Percentiles rank a stretch among this genome's conserved stretches.
phyloP scores from a whole-genome alignment of 139 green algal species.

The Chlamydomonas eustigma region DNA sequence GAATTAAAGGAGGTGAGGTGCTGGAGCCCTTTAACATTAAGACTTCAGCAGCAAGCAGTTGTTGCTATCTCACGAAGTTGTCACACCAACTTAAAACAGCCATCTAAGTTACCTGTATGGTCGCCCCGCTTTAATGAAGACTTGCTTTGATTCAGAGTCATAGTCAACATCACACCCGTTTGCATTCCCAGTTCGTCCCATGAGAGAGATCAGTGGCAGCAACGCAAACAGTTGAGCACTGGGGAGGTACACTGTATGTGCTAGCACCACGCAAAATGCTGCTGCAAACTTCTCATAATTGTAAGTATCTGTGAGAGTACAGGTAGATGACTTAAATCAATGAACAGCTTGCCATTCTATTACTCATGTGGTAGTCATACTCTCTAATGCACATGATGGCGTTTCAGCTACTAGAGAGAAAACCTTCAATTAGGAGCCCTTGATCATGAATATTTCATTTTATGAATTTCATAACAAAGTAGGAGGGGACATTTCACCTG shows the following conservation, averaged over 20 bases:
- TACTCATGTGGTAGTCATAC: too few relatives aligned
- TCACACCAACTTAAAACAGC: background rate
- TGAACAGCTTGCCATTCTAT: too few relatives aligned
- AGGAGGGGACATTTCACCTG: too few relatives aligned
- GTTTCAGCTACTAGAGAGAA: background rate
- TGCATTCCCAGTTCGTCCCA: constrained; percentile 54
- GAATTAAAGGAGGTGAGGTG: too few relatives aligned
- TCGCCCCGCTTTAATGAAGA: constrained; percentile 52
- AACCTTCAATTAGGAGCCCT: background rate
- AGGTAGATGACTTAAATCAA: too few relatives aligned
- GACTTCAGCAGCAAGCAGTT: background rate
- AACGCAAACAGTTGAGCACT: constrained; percentile 86
- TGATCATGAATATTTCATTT: too few relatives aligned
- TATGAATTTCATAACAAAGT: too few relatives aligned
- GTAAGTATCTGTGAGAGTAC: constrained; percentile 34
- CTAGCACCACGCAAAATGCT: constrained; percentile 81
- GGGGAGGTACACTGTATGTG: constrained; percentile 73
- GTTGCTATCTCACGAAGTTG: background rate
- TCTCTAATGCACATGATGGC: too few relatives aligned
- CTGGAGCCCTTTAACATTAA: too few relatives aligned
- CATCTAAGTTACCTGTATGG: constrained; percentile 40
- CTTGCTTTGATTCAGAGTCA: constrained; percentile 44
- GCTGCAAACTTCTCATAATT: constrained; percentile 57
- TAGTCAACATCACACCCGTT: constrained; percentile 74
- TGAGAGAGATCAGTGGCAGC: constrained; percentile 58